Evolutionary conservation across 1,139 yeast genomes (phyloP), one percentile per base, ranked within the genome.

Genomic region (Groenewaldozyma auringiensis): DNA sequence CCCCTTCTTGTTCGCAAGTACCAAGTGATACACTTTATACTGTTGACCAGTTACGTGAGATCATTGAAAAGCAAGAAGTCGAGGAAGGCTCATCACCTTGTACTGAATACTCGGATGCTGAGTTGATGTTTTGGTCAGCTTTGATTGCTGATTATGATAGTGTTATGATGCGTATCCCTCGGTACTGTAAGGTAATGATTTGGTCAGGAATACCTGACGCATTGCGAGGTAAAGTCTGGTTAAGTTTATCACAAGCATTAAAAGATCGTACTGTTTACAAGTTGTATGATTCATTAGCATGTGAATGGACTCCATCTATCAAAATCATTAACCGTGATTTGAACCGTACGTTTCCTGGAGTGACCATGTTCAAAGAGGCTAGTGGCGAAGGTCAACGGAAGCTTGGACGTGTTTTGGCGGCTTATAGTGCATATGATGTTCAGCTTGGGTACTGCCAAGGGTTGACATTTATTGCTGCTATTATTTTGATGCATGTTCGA

Each of bases 371-470:
- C 63, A 65, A 70, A 49, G 64, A 70, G 29, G 66, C 63, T 21
- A 65, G 68, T 14, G 78, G 78, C n/a, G 61, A 51, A 18, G 74
- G 72, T 33, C 72, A 69, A 48, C 47, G 51, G 21, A 69, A 70
- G 55, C 71, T 81, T 45, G 80, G 80, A 36, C 72, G 75, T 29
- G 76, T 81, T 22, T 68, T 81, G 52, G 76, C 81, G 48, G 86
- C 83, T 0, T 81, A 77, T 56, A 79, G 83, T 43, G 76, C 80
- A 53, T 81, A 79, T 57, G 86, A 81, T 60, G 74, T 74, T 44
- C 83, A 80, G 54, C 76, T 81, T 51, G 87, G 87, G 6, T 81
- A 81, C 59, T 81, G 87, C 59, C 87, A 81, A 60, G 87, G 87
- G 3, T 65, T 81, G 27, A 73, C 82, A 25, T 81, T 81, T 57